phyloP scores from a whole-genome alignment of 108 stramenopile species.

The Cyclotella choctawhatcheeana region DNA sequence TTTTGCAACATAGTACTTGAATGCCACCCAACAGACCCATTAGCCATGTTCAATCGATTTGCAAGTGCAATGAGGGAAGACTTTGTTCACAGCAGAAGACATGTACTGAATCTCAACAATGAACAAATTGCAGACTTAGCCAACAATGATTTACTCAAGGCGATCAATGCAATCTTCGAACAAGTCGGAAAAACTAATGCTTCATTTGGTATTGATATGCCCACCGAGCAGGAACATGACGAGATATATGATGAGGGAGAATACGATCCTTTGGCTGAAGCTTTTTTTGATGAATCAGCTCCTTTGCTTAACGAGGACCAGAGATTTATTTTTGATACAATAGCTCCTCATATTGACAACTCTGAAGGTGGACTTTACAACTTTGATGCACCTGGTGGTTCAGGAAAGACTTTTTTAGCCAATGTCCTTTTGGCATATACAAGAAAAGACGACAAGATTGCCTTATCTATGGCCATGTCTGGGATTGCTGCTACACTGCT shows the following conservation, averaged over 20 bases:
- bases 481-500: constrained; percentile 20
- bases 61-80: background rate
- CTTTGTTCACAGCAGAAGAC: background rate
- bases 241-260: no score
- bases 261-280: no score
- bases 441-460: constrained; percentile 5
- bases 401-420: background rate
- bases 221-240: no score
- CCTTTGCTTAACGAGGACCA: no score
- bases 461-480: constrained; percentile 10
- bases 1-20: constrained; percentile 1
- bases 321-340: background rate
- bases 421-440: constrained; percentile 17
- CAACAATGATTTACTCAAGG: no score
- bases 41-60: background rate
- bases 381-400: constrained; percentile 3
- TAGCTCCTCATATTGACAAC: background rate
- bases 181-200: no score
- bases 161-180: no score
- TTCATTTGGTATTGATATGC: no score
- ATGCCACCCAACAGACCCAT: constrained; percentile 5
- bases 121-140: no score
- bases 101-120: background rate
- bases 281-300: no score
- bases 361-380: background rate